phyloP scores from a whole-genome alignment of 2,329 filamentous ascomycete species.

The Nectriaceae sp. region DNA sequence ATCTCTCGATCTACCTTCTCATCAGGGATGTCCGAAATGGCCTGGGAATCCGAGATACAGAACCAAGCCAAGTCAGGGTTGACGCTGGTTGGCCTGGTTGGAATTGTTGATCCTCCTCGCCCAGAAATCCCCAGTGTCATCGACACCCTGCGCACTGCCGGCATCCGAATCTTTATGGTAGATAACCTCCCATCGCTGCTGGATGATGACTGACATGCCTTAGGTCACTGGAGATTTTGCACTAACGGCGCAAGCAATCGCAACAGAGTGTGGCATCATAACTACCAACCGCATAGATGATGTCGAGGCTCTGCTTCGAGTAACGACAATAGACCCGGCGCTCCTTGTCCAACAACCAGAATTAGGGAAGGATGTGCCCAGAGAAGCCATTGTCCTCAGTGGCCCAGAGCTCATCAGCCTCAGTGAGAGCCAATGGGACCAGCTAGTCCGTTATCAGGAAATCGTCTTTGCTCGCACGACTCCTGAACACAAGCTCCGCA shows the following conservation, averaged over 20 bases:
- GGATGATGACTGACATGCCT: not conserved
- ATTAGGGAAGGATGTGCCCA: constrained; percentile 12
- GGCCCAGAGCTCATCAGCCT: constrained; percentile 67
- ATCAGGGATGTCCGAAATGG: constrained; percentile 41
- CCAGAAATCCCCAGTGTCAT: constrained; percentile 71
- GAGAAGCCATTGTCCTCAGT: constrained; percentile 60
- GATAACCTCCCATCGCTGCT: constrained; percentile 1
- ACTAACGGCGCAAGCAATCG: constrained; percentile 73
- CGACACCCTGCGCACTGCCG: constrained; percentile 65
- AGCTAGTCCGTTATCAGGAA: constrained; percentile 65
- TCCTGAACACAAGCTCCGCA: constrained; percentile 77
- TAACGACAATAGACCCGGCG: constrained; percentile 8
- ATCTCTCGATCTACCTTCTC: constrained; percentile 44
- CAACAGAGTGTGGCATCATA: constrained; percentile 71
- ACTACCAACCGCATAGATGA: constrained; percentile 56
- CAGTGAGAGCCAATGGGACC: constrained; percentile 69
- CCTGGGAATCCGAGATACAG: constrained; percentile 53
- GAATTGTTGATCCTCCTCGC: constrained; percentile 77
- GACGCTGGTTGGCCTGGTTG: constrained; percentile 72
- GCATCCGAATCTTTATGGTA: constrained; percentile 78
- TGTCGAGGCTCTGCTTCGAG: constrained; percentile 50
- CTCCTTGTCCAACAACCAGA: constrained; percentile 7
- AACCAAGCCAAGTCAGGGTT: constrained; percentile 58
- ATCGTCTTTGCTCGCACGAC: constrained; percentile 76
- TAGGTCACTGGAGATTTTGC: constrained; percentile 76